Evolutionary conservation across 768 basidiomycete species (phyloP).

Genomic region (Rubroboletus satanas): DNA sequence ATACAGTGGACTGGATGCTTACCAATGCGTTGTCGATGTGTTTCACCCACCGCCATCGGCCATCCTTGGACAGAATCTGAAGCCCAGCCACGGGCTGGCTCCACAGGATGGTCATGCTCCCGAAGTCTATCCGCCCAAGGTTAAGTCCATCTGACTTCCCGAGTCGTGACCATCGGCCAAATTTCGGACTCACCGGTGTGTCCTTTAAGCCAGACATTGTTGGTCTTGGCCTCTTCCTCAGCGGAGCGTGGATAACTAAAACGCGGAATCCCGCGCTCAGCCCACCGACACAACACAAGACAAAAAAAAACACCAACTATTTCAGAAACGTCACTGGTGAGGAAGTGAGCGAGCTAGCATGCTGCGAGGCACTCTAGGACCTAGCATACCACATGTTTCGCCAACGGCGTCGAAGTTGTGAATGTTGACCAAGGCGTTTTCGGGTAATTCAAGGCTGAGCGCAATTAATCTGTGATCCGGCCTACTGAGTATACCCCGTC

Average conservation of each 20-base stretch:
- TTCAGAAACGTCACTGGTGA: slow-evolving; percentile 59
- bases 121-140: slow-evolving; percentile 39
- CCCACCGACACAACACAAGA: not conserved
- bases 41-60: slow-evolving; percentile 54
- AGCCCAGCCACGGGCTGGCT: slow-evolving; percentile 58
- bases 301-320: slow-evolving; percentile 41
- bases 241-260: slow-evolving; percentile 46
- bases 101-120: slow-evolving; percentile 54
- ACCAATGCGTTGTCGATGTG: slow-evolving; percentile 59
- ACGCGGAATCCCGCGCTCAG: not conserved
- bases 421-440: slow-evolving; percentile 47
- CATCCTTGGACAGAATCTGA: slow-evolving; percentile 52
- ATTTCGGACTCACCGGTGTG: slow-evolving; percentile 42
- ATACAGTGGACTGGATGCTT: not conserved
- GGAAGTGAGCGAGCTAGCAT: not conserved
- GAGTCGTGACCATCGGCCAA: too few species aligned
- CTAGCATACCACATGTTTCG: slow-evolving; percentile 39
- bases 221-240: slow-evolving; percentile 48
- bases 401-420: slow-evolving; percentile 42
- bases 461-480: slow-evolving; percentile 41
- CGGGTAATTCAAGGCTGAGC: slow-evolving; percentile 50
- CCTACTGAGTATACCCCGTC: not conserved
- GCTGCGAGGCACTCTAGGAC: not conserved
- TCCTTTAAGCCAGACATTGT: slow-evolving; percentile 58
- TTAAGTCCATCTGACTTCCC: not conserved